These are phyloP conservation scores for Cyphellophora europaea DNA, from an alignment of 2,329 filamentous ascomycete species.

Conservation along the genomic window DNA sequence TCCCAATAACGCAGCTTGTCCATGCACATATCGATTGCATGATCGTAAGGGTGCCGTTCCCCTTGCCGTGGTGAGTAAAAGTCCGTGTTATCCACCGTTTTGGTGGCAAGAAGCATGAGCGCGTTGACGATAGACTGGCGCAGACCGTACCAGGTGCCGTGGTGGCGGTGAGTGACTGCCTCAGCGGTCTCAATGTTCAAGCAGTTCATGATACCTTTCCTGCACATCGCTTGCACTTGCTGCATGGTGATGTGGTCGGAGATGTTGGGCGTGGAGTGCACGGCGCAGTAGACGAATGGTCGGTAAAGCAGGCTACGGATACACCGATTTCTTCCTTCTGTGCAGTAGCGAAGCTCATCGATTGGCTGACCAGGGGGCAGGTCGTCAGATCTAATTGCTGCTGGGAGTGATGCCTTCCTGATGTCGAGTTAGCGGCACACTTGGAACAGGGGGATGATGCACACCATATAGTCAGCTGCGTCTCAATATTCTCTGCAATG, in stretches of 20 bases:
- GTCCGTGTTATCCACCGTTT: too few relatives aligned
- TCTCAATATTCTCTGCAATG: conserved; percentile 3
- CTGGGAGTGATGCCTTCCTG: not conserved
- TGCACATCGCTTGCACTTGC: not conserved
- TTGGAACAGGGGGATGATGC: too few relatives aligned
- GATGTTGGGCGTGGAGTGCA: not conserved
- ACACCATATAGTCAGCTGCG: too few relatives aligned
- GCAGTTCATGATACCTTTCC: not conserved
- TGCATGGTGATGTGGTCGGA: too few relatives aligned
- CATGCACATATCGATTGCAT: too few relatives aligned
- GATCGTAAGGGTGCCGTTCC: too few relatives aligned
- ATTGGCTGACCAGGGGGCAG: not conserved
- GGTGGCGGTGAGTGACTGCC: not conserved
- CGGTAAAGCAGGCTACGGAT: not conserved
- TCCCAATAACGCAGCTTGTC: too few relatives aligned
- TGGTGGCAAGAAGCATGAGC: too few relatives aligned
- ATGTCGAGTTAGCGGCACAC: too few relatives aligned
- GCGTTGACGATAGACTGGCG: too few relatives aligned
- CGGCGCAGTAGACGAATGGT: not conserved
- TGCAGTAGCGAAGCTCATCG: not conserved
- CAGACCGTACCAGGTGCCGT: not conserved
- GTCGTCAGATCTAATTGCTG: not conserved
- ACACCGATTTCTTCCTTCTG: not conserved
- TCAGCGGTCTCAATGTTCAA: conserved; percentile 4
- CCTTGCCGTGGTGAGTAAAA: too few relatives aligned